A percentile compares a stretch with the other conserved stretches of the same genome.
These are phyloP conservation scores for Luzula sylvatica DNA, from an alignment of 176 grass and related monocot genomes.

Conservation along the genomic window DNA sequence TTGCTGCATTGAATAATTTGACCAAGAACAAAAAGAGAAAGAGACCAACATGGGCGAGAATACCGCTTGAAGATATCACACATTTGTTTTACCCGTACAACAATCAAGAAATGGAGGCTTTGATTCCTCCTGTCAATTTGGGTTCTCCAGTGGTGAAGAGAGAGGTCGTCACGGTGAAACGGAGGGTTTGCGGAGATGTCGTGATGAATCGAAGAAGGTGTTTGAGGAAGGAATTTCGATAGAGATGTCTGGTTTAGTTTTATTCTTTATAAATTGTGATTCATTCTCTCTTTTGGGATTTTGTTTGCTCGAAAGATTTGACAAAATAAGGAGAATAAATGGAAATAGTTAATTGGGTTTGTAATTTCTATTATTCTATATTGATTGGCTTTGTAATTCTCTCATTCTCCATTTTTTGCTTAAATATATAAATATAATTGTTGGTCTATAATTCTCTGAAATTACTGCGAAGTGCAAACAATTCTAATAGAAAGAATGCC, in stretches of 20 bases:
- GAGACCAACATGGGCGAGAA: not conserved
- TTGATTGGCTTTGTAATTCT: too few relatives aligned
- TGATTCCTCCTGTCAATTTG: not conserved
- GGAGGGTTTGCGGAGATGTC: not conserved
- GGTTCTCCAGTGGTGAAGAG: not conserved
- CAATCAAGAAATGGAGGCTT: not conserved
- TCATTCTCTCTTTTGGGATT: too few relatives aligned
- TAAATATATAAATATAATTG: too few relatives aligned
- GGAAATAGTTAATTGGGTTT: too few relatives aligned
- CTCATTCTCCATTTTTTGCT: too few relatives aligned
- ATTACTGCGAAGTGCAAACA: too few relatives aligned
- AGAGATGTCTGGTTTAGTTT: slow-evolving; percentile 1
- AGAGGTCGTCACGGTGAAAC: not conserved
- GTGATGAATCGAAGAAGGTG: slow-evolving; percentile 3
- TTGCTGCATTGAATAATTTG: not conserved
- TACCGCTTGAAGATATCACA: slow-evolving; percentile 19
- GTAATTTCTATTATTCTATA: too few relatives aligned
- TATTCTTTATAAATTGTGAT: too few relatives aligned
- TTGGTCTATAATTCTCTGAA: too few relatives aligned
- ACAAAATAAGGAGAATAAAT: too few relatives aligned
- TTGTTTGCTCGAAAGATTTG: too few relatives aligned
- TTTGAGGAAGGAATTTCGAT: slow-evolving; percentile 13
- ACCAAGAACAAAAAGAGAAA: slow-evolving; percentile 13
- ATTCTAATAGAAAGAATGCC: too few relatives aligned
- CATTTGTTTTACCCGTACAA: slow-evolving; percentile 6